Conservation (phyloP, 148 eudicot species). For the Spergularia bocconei region DNA sequence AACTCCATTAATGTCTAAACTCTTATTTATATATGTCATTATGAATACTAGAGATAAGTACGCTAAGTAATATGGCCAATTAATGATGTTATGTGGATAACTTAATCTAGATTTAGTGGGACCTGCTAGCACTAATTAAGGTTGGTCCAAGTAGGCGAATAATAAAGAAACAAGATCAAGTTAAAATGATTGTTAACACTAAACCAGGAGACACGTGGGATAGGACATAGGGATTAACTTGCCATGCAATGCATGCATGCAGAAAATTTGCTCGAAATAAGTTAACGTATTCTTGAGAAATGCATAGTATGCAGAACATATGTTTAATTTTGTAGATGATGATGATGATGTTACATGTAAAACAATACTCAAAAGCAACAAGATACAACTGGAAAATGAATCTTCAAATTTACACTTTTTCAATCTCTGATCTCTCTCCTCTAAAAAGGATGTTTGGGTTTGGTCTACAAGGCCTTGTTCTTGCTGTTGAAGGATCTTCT, state of each 20-base stretch:
- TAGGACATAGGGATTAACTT: conserved; percentile 28
- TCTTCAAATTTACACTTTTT: conserved; percentile 17
- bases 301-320: background rate
- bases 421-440: conserved; percentile 19
- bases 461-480: conserved; percentile 47
- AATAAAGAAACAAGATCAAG: background rate
- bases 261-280: conserved; percentile 16
- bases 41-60: too few relatives aligned
- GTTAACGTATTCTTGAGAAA: conserved; percentile 10
- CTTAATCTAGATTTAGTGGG: conserved; percentile 40
- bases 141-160: conserved; percentile 8
- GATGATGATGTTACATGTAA: conserved; percentile 35
- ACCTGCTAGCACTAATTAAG: conserved; percentile 9
- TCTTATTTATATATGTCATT: too few relatives aligned
- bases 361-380: conserved; percentile 62
- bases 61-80: background rate
- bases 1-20: too few relatives aligned
- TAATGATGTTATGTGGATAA: conserved; percentile 28
- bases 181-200: conserved; percentile 31
- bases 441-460: conserved; percentile 33
- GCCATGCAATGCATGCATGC: conserved; percentile 47
- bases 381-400: conserved; percentile 43
- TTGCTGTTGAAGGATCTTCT: conserved; percentile 42
- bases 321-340: background rate
- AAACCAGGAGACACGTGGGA: conserved; percentile 50